Conservation (phyloP, 257 asterid species). For the Capsicum rhomboideum region DNA sequence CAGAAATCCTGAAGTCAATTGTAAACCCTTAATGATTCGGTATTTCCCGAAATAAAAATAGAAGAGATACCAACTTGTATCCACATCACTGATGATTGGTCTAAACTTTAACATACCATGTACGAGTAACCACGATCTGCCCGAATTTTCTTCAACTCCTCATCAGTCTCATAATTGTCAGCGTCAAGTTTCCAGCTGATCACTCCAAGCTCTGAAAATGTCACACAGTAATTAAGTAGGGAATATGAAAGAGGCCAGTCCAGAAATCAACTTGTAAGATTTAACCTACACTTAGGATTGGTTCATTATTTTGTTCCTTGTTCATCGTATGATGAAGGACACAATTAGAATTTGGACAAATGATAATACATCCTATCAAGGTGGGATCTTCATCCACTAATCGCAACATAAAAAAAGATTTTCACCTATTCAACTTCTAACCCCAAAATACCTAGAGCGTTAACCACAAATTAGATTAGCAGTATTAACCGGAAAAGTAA, state of each 20-base stretch:
- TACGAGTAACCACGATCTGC: constrained; percentile 80
- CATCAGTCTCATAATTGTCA: constrained; percentile 84
- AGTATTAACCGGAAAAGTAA: neutral
- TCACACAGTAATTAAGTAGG: constrained; percentile 2
- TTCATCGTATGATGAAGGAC: neutral
- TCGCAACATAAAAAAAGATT: neutral
- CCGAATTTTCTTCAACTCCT: constrained; percentile 78
- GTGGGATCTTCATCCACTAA: neutral
- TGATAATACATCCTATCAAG: neutral
- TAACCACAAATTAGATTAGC: neutral
- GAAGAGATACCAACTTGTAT: neutral
- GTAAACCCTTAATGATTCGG: neutral
- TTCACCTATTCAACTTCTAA: neutral
- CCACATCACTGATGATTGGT: neutral
- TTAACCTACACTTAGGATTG: neutral
- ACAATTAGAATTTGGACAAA: neutral
- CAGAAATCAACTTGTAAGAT: neutral
- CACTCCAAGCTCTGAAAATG: constrained; percentile 72
- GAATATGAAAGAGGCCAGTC: neutral
- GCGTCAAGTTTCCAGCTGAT: constrained; percentile 95
- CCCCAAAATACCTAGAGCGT: neutral
- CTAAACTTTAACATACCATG: constrained; percentile 34
- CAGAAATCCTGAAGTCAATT: constrained; percentile 55
- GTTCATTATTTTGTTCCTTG: neutral
- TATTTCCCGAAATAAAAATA: too few relatives aligned